Evolutionary conservation across 768 basidiomycete species (phyloP), one percentile per base, ranked within the genome.

Genomic region (Suillus subaureus): DNA sequence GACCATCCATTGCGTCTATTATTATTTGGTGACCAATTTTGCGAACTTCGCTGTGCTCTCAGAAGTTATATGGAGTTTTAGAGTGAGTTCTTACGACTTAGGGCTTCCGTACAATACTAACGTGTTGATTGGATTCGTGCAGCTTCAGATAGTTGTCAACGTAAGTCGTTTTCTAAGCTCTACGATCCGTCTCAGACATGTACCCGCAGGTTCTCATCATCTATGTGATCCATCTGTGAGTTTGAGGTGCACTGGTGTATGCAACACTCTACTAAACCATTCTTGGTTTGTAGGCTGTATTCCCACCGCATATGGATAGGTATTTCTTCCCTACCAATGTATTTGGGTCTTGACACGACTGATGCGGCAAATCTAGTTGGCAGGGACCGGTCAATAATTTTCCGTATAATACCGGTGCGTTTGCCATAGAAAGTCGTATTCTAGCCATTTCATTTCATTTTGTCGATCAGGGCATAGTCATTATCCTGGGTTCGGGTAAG

Each of bases 1-100:
- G 18, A 68, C 78, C 31, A 74, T 77, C 4, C 77, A 80, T 63
- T 70, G 70, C 35, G 43, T 80, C 18, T 81, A 82, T 67, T 75
- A 70, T 67, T 81, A 79, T 70, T 62, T 78, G 45, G 73, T 82
- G 49, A 70, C 69, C 12, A 80, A 77, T 49, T 79, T 74, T 58
- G 70, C 61, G 37, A 77, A 79, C 62, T 71, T 76, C 2, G 1
- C 52, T 6, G 70, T 69, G 26, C 62, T 80, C 37, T 56, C 70
- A 6, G 67, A 58, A 3, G 72, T 77, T 3, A 76, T 71, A 23
- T 79, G 79, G 80, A 31, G 45, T 28, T 51, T 65, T 15, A 37
- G 13, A 58, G 62, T 63, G 21, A 39, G 62, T 56, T 3, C 13
- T 13, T 40, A 40, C n/a, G n/a, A n/a, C 28, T 13, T 57, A 18